phyloP scores from a whole-genome alignment of 202 grass and related monocot species.

The Eragrostis tef region DNA sequence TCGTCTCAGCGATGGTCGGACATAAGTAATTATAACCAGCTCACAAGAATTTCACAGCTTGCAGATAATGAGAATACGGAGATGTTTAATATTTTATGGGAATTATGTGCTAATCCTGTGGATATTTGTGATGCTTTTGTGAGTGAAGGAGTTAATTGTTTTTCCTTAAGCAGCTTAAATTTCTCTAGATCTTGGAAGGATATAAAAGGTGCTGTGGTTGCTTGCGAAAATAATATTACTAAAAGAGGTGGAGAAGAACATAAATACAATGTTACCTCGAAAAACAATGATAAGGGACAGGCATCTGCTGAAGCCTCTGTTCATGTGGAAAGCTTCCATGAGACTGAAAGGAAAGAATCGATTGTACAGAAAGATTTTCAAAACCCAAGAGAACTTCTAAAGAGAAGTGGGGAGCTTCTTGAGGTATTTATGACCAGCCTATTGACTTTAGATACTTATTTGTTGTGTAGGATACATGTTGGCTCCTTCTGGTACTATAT shows the following conservation, averaged over 20 bases:
- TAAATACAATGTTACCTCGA: slow-evolving; percentile 28
- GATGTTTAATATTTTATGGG: slow-evolving; percentile 67
- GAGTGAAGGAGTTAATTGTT: slow-evolving; percentile 68
- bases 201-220: slow-evolving; percentile 43
- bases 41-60: slow-evolving; percentile 49
- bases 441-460: slow-evolving; percentile 45
- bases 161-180: slow-evolving; percentile 49
- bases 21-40: slow-evolving; percentile 47
- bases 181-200: slow-evolving; percentile 70
- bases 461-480: slow-evolving; percentile 29
- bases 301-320: slow-evolving; percentile 14
- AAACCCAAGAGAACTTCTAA: slow-evolving; percentile 75
- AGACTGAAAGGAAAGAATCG: slow-evolving; percentile 63
- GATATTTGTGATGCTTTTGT: slow-evolving; percentile 74
- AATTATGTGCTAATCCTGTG: slow-evolving; percentile 61
- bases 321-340: slow-evolving; percentile 49
- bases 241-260: slow-evolving; percentile 48
- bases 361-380: slow-evolving; percentile 58
- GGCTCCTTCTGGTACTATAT: slow-evolving; percentile 32
- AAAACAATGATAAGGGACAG: slow-evolving; percentile 40
- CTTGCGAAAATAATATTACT: slow-evolving; percentile 46
- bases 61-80: slow-evolving; percentile 57
- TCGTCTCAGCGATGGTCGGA: slow-evolving; percentile 45
- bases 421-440: slow-evolving; percentile 65
- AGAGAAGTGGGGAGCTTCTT: slow-evolving; percentile 88